phyloP scores from a whole-genome alignment of 441 rosid genomes.

The Dalechampia spathulata region DNA sequence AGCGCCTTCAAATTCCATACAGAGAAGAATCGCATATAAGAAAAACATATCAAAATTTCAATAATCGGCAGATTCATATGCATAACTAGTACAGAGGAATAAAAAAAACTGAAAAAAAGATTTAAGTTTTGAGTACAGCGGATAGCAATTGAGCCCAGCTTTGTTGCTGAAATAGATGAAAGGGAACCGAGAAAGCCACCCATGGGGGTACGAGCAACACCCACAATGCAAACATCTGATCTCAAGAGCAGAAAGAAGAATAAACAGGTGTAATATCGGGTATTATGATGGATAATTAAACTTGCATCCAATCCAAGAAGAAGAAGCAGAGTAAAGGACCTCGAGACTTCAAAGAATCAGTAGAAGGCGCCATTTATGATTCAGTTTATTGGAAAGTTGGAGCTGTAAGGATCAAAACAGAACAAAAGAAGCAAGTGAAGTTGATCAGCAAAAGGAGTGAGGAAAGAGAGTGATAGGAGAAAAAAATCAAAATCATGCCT shows the following conservation, averaged over 20 bases:
- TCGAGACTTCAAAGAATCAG: conserved; percentile 38
- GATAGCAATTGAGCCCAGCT: conserved; percentile 81
- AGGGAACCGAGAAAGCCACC: conserved; percentile 89
- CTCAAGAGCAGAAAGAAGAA: background rate
- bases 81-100: background rate
- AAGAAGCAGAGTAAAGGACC: conserved; percentile 27
- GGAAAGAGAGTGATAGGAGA: too few relatives aligned
- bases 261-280: too few relatives aligned
- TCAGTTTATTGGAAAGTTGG: background rate
- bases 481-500: too few relatives aligned
- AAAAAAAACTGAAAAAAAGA: conserved; percentile 3
- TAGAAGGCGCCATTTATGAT: conserved; percentile 36
- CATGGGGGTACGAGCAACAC: conserved; percentile 85
- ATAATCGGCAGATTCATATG: background rate
- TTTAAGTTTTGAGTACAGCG: conserved; percentile 21
- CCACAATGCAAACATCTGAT: conserved; percentile 90
- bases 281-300: background rate
- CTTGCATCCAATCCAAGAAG: too few relatives aligned
- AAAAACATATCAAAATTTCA: conserved; percentile 5
- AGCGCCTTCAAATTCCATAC: too few relatives aligned
- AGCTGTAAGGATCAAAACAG: background rate
- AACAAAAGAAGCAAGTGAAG: background rate
- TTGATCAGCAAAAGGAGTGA: background rate
- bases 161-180: conserved; percentile 75
- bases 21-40: background rate